phyloP scores from a whole-genome alignment of 1,139 yeast genomes.

The Scheffersomyces stambukii region DNA sequence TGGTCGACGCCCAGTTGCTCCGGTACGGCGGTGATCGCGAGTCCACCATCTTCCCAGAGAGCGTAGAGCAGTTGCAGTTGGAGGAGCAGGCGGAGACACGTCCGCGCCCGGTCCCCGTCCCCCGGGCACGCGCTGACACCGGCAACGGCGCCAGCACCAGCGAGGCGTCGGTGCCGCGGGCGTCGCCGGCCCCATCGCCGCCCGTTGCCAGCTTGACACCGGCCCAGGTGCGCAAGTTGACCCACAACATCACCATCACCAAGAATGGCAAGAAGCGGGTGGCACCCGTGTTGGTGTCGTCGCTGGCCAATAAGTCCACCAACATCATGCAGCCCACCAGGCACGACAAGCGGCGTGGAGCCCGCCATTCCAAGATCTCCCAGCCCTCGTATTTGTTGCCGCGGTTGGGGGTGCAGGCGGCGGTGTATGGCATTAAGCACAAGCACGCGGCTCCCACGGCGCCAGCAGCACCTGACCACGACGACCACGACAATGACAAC shows the following conservation, averaged over 20 bases:
- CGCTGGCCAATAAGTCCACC: constrained; percentile 37
- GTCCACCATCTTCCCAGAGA: constrained; percentile 79
- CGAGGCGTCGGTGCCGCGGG: too few relatives aligned
- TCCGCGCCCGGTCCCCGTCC: constrained; percentile 2
- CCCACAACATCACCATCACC: constrained; percentile 60
- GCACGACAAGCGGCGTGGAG: constrained; percentile 2
- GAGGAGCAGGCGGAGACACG: constrained; percentile 45
- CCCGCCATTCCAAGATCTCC: constrained; percentile 30
- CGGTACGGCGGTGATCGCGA: constrained; percentile 89
- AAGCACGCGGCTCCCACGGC: constrained; percentile 8
- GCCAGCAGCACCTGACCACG: too few relatives aligned
- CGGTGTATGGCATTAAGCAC: constrained; percentile 42
- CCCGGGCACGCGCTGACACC: constrained; percentile 2
- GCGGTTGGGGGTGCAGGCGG: constrained; percentile 43
- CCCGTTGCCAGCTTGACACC: too few relatives aligned
- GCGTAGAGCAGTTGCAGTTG: constrained; percentile 68
- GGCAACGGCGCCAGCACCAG: constrained; percentile 4
- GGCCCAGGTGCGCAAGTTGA: constrained; percentile 23
- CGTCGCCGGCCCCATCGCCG: too few relatives aligned
- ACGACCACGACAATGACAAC: constrained; percentile 35
- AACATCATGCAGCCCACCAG: constrained; percentile 7
- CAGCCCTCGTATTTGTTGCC: constrained; percentile 42
- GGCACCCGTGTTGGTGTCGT: constrained; percentile 73
- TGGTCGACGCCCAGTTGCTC: constrained; percentile 62
- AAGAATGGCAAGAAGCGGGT: constrained; percentile 85